Evolutionary conservation across 768 basidiomycete species (phyloP).

Genomic region (Coprinellus aureogranulatus): DNA sequence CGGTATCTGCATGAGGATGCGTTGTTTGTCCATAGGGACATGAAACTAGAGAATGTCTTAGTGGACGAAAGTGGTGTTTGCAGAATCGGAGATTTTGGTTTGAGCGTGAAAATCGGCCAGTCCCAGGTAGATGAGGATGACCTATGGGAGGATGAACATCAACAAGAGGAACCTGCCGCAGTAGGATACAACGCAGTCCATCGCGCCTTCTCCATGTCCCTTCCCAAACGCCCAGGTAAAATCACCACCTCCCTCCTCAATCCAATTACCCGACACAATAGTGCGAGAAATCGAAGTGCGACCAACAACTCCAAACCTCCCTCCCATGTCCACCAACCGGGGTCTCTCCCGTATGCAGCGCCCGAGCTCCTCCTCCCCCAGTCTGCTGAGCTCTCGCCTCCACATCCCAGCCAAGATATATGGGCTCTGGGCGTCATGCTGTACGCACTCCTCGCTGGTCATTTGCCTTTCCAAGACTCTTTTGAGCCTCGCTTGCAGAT

Average conservation of each 20-base stretch:
- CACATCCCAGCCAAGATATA: constrained; percentile 82
- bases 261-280: constrained; percentile 36
- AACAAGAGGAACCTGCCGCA: constrained; percentile 18
- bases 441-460: constrained; percentile 78
- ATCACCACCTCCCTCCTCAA: constrained; percentile 20
- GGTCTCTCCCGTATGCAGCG: constrained; percentile 87
- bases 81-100: constrained; percentile 82
- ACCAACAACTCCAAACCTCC: constrained; percentile 30
- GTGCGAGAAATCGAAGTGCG: constrained; percentile 51
- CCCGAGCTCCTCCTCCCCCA: constrained; percentile 81
- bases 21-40: constrained; percentile 82
- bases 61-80: constrained; percentile 88
- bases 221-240: constrained; percentile 26
- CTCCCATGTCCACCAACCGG: constrained; percentile 53
- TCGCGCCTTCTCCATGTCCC: constrained; percentile 39
- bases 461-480: constrained; percentile 83
- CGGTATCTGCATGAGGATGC: constrained; percentile 80
- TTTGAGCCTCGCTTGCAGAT: constrained; percentile 91
- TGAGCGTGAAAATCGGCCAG: constrained; percentile 66
- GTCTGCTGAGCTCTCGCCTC: constrained; percentile 33
- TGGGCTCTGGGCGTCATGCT: constrained; percentile 95
- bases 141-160: constrained; percentile 21
- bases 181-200: constrained; percentile 29
- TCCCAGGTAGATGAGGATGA: constrained; percentile 38
- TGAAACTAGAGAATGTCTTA: constrained; percentile 96